These are phyloP conservation scores for Ophiobolus disseminans DNA, from an alignment of 2,329 filamentous ascomycete species.

Conservation along the genomic window DNA sequence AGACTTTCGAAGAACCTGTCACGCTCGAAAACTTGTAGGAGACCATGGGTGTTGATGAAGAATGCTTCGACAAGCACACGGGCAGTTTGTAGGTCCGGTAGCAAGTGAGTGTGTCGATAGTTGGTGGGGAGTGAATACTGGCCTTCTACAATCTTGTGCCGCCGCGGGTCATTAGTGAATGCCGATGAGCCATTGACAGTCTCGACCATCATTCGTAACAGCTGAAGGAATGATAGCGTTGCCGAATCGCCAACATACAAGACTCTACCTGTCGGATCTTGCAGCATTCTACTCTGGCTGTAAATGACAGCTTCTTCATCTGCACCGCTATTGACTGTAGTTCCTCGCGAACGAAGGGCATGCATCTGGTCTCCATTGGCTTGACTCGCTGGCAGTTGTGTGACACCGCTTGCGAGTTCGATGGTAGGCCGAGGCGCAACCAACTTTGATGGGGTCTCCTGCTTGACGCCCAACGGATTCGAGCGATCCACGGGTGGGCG, in stretches of 20 bases:
- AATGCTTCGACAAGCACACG: slow-evolving; percentile 64
- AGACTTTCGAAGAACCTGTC: slow-evolving; percentile 58
- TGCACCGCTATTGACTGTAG: slow-evolving; percentile 50
- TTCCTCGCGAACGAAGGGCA: slow-evolving; percentile 41
- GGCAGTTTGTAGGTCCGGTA: slow-evolving; percentile 64
- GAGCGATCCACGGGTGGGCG: slow-evolving; percentile 8
- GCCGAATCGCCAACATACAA: slow-evolving; percentile 70
- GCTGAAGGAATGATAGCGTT: slow-evolving; percentile 66
- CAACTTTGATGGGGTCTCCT: slow-evolving; percentile 28
- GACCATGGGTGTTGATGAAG: slow-evolving; percentile 68
- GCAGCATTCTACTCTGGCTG: slow-evolving; percentile 64
- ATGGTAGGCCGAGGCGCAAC: slow-evolving; percentile 28
- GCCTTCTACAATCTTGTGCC: slow-evolving; percentile 65
- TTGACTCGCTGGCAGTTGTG: slow-evolving; percentile 32
- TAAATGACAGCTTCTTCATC: slow-evolving; percentile 65
- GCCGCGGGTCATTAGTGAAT: slow-evolving; percentile 65
- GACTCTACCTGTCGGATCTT: slow-evolving; percentile 64
- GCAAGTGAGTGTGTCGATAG: slow-evolving; percentile 58
- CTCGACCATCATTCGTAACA: slow-evolving; percentile 67
- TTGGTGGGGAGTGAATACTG: slow-evolving; percentile 58
- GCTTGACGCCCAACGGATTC: slow-evolving; percentile 20
- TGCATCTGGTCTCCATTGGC: slow-evolving; percentile 26
- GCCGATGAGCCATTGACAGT: slow-evolving; percentile 61
- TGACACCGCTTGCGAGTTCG: slow-evolving; percentile 30
- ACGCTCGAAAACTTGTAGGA: slow-evolving; percentile 67